Conservation (phyloP, 805 yeast species). For the Candida silvatica region DNA sequence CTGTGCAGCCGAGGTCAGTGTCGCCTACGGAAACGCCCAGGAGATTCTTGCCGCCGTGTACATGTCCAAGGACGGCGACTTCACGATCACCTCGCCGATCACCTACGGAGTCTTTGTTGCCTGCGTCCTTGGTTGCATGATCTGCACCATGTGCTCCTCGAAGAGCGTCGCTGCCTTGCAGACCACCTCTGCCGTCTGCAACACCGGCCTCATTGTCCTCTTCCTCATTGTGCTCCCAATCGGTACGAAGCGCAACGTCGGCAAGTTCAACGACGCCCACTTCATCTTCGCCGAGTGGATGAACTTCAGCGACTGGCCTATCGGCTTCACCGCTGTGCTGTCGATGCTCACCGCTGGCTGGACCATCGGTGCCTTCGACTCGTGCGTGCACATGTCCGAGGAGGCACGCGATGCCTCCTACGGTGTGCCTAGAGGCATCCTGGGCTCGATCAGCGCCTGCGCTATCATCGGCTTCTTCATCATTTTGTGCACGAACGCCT, state of each 20-base stretch:
- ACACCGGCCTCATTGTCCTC: constrained; percentile 26
- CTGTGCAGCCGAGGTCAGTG: constrained; percentile 30
- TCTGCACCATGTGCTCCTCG: constrained; percentile 29
- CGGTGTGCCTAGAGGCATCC: constrained; percentile 32
- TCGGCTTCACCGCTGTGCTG: constrained; percentile 31
- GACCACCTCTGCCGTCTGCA: constrained; percentile 27
- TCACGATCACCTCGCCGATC: constrained; percentile 26
- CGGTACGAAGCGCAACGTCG: constrained; percentile 24
- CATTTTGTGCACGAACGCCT: constrained; percentile 25
- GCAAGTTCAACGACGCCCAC: constrained; percentile 20
- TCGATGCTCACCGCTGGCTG: constrained; percentile 38
- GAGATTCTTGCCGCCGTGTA: constrained; percentile 33
- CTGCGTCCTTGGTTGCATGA: constrained; percentile 25
- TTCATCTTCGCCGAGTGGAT: constrained; percentile 27
- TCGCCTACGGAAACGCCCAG: constrained; percentile 32
- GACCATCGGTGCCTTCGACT: constrained; percentile 41
- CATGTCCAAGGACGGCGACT: constrained; percentile 29
- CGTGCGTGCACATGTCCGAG: constrained; percentile 38
- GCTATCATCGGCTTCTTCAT: constrained; percentile 33
- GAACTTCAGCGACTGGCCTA: constrained; percentile 25
- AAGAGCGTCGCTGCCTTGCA: constrained; percentile 29
- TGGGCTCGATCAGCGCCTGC: constrained; percentile 33
- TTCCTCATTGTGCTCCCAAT: constrained; percentile 36
- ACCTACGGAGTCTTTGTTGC: constrained; percentile 35
- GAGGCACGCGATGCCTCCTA: constrained; percentile 32